A percentile compares a stretch with the other conserved stretches of the same genome.
Evolutionary conservation across 164 flowering plant species (phyloP).

Genomic region (Buxus sempervirens): DNA sequence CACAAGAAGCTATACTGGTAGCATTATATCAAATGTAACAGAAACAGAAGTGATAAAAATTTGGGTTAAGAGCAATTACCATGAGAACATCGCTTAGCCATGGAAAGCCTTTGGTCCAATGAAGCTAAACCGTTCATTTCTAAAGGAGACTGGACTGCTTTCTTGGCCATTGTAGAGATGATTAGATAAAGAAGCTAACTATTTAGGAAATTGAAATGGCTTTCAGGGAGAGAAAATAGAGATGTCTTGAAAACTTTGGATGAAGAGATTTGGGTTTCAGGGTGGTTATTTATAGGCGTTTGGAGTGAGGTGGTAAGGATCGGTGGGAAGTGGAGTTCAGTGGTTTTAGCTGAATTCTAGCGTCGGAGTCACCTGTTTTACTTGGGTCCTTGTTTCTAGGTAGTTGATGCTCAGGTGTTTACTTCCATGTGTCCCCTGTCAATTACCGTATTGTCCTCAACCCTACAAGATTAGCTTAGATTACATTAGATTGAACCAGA

Average conservation of each 20-base stretch:
- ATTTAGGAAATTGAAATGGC: no score
- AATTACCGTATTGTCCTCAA: no score
- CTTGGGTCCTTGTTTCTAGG: not conserved
- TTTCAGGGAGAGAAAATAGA: not conserved
- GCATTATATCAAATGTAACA: not conserved
- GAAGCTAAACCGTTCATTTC: constrained; percentile 40
- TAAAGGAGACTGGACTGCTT: constrained; percentile 39
- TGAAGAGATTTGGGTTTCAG: constrained; percentile 1
- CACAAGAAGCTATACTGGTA: not conserved
- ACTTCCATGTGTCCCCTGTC: no score
- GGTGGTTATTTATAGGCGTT: constrained; percentile 18
- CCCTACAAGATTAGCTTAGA: no score
- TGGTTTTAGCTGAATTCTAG: constrained; percentile 27
- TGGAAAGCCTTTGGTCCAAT: constrained; percentile 65
- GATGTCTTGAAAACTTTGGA: constrained; percentile 2
- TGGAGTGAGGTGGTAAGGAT: not conserved
- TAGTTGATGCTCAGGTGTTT: not conserved
- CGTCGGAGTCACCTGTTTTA: constrained; percentile 23
- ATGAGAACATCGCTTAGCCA: constrained; percentile 75
- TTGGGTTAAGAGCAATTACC: constrained; percentile 34
- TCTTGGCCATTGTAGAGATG: constrained; percentile 30
- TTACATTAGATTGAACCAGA: no score
- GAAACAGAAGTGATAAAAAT: not conserved
- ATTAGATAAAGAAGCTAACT: not conserved
- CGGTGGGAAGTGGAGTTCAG: constrained; percentile 18